A percentile compares a stretch with the other conserved stretches of the same genome.
These are phyloP conservation scores for Lactarius vividus DNA, from an alignment of 768 basidiomycete genomes.

Conservation along the genomic window DNA sequence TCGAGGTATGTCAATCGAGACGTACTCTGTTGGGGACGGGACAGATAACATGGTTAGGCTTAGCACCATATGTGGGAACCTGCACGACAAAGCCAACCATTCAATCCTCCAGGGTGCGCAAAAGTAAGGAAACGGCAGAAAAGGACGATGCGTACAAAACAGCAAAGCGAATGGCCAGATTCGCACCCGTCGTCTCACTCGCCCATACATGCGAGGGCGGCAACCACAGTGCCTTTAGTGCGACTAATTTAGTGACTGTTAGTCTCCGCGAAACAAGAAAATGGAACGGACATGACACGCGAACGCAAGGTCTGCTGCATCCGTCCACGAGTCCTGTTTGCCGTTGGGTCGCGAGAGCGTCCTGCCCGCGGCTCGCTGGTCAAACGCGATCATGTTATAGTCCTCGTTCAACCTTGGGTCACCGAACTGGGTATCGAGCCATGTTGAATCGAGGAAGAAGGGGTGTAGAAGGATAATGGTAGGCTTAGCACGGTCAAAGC, in stretches of 20 bases:
- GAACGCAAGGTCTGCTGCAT: conserved; percentile 33
- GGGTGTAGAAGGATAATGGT: conserved; percentile 33
- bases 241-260: not conserved
- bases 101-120: not conserved
- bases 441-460: conserved; percentile 32
- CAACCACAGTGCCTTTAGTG: conserved; percentile 28
- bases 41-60: conserved; percentile 24
- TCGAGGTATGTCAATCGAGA: not conserved
- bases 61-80: conserved; percentile 27
- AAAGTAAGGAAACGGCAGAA: not conserved
- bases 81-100: not conserved
- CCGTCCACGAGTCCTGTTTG: conserved; percentile 32
- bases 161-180: conserved; percentile 31
- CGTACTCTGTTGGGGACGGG: conserved; percentile 26
- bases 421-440: conserved; percentile 31
- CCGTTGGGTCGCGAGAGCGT: conserved; percentile 26
- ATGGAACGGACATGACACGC: conserved; percentile 25
- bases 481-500: conserved; percentile 30
- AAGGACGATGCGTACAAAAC: conserved; percentile 20
- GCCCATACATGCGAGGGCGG: conserved; percentile 34
- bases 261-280: not conserved
- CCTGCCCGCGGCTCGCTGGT: conserved; percentile 31
- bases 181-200: conserved; percentile 29
- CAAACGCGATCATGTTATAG: conserved; percentile 34
- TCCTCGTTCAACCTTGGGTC: conserved; percentile 30